Evolutionary conservation across 768 basidiomycete genomes (phyloP).

Genomic region (Fomitopsis serialis): DNA sequence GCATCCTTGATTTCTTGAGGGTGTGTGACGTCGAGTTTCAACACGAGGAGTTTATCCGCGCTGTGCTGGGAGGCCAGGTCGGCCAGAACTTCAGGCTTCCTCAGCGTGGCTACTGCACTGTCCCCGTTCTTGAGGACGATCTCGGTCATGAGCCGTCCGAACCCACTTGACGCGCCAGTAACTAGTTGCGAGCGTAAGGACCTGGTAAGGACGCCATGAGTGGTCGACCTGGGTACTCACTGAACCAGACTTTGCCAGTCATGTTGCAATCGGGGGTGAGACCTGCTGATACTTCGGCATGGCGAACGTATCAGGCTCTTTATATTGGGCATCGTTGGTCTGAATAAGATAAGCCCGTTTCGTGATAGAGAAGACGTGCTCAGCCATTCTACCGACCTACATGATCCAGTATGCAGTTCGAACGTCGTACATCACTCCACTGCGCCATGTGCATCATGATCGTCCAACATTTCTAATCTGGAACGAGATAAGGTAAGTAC

Average conservation of each 20-base stretch:
- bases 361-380: too few relatives aligned
- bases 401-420: too few relatives aligned
- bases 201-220: background rate
- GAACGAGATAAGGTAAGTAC: too few relatives aligned
- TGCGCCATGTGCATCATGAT: too few relatives aligned
- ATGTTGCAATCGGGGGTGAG: too few relatives aligned
- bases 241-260: slow-evolving; percentile 13
- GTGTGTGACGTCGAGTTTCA: slow-evolving; percentile 18
- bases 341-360: too few relatives aligned
- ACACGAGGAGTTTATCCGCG: slow-evolving; percentile 12
- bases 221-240: slow-evolving; percentile 1
- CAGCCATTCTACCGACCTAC: too few relatives aligned
- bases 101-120: slow-evolving; percentile 18
- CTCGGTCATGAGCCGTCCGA: slow-evolving; percentile 19
- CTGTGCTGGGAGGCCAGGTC: slow-evolving; percentile 14
- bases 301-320: too few relatives aligned
- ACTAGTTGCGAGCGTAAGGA: slow-evolving; percentile 8
- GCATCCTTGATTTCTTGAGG: slow-evolving; percentile 9
- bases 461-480: too few relatives aligned
- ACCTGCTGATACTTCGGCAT: too few relatives aligned
- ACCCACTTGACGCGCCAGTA: slow-evolving; percentile 21
- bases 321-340: too few relatives aligned
- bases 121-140: slow-evolving; percentile 18
- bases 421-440: too few relatives aligned
- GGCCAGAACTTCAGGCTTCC: slow-evolving; percentile 15